Conservation (phyloP, 1,284 basidiomycete genomes). For the Malassezia restricta region DNA sequence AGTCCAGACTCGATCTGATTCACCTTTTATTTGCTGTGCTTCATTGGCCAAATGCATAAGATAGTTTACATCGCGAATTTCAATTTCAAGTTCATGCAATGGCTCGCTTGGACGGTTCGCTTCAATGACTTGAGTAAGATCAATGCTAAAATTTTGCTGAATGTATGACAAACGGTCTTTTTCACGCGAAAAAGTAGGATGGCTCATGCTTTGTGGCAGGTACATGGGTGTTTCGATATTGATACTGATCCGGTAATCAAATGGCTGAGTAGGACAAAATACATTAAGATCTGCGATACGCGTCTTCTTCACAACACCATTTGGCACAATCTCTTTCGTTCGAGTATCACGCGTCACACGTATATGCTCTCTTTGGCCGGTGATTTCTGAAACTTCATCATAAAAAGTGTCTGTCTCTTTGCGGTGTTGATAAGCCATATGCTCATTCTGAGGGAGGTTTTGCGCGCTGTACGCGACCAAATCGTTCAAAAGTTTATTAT, state of each 20-base stretch:
- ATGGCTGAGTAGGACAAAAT: slow-evolving; percentile 64
- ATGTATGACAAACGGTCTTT: slow-evolving; percentile 86
- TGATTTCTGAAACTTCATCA: slow-evolving; percentile 14
- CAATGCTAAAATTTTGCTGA: slow-evolving; percentile 81
- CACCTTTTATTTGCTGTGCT: background rate
- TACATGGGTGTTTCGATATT: slow-evolving; percentile 58
- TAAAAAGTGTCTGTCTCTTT: slow-evolving; percentile 75
- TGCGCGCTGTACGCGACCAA: slow-evolving; percentile 50
- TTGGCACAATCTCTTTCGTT: slow-evolving; percentile 52
- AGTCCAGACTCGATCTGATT: slow-evolving; percentile 31
- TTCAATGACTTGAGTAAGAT: slow-evolving; percentile 73
- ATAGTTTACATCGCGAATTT: slow-evolving; percentile 49
- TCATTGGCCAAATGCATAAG: slow-evolving; percentile 48
- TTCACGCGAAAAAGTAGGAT: slow-evolving; percentile 51
- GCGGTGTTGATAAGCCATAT: slow-evolving; percentile 65
- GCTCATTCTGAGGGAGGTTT: slow-evolving; percentile 49
- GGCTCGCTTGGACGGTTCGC: slow-evolving; percentile 29
- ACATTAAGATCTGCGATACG: slow-evolving; percentile 78
- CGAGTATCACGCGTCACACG: slow-evolving; percentile 75
- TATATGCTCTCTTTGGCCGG: slow-evolving; percentile 52
- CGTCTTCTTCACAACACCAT: slow-evolving; percentile 58
- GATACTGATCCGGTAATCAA: slow-evolving; percentile 85
- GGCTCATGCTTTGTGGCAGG: slow-evolving; percentile 6
- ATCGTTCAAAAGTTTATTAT: slow-evolving; percentile 68
- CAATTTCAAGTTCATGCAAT: slow-evolving; percentile 54